Evolutionary conservation across 2,329 filamentous ascomycete species (phyloP), one percentile per base, ranked within the genome.

Genomic region (Monilinia aucupariae): DNA sequence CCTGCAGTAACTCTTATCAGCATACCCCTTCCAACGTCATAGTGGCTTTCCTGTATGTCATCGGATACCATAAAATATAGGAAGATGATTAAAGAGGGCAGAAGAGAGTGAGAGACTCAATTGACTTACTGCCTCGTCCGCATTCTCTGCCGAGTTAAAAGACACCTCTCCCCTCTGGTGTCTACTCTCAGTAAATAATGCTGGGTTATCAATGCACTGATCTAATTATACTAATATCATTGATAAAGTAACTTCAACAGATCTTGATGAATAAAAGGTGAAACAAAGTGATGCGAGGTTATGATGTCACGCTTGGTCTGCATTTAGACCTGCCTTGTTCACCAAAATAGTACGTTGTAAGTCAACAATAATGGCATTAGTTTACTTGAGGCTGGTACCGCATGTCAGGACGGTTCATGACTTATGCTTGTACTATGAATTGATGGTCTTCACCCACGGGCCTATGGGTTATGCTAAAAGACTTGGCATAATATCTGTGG

Each of bases 1-100:
- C 15, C 54, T 56, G n/a, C 1, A 6, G 15, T 1, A 5, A 8
- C 4, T 25, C 7, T 7, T 45, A 2, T 56, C 6, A 47, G 27
- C 20, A 3, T 17, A 5, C 2, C 30, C 9, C 10, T 6, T 56
- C 13, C 20, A 45, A 17, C n/a, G 20, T 8, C 12, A 2, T 47
- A 7, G 13, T 5, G 17, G 10, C 3, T 0, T 12, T 17, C n/a
- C 41, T 7, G 9, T 1, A 20, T 15, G 3, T 9, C n/a, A 2
- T 8, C 4, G 22, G 7, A 34, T 17, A 5, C 27, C 3, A 30
- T 6, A 2, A 37, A 25, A 8, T 8, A 34, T 5, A 0, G 4
- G 41, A 45, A 22, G 9, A 47, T 1, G 17, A 17, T 15, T 9
- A 56, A 9, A 4, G 34, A 7, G 27, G 13, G 6, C 3, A 30